Percentiles rank a stretch among this genome's conserved stretches.
Conservation (phyloP, 768 basidiomycete genomes). For the Pisolithus albus region DNA sequence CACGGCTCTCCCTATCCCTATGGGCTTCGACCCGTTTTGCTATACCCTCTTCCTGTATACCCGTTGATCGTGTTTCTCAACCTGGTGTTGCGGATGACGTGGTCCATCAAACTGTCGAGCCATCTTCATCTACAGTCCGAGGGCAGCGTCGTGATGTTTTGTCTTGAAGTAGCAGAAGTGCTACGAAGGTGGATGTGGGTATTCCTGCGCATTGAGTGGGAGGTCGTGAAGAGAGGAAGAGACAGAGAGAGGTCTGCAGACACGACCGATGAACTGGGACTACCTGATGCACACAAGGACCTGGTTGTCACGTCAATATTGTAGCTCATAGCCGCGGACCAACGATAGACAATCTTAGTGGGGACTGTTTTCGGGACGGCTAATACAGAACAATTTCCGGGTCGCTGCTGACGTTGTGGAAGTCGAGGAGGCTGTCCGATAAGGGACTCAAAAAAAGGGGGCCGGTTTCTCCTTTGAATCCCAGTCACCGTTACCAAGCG, state of each 20-base stretch:
- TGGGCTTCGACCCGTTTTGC: conserved; percentile 68
- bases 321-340: neutral
- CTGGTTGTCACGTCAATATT: neutral
- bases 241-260: conserved; percentile 3
- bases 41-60: conserved; percentile 79
- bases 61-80: conserved; percentile 78
- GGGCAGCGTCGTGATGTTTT: conserved; percentile 77
- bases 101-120: conserved; percentile 85
- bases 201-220: conserved; percentile 96
- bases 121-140: conserved; percentile 78
- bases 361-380: conserved; percentile 2
- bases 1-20: conserved; percentile 40
- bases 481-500: neutral
- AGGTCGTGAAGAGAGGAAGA: conserved; percentile 58
- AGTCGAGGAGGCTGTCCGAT: too few relatives aligned
- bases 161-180: conserved; percentile 86
- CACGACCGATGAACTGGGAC: conserved; percentile 9
- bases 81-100: conserved; percentile 83
- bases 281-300: conserved; percentile 10
- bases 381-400: neutral
- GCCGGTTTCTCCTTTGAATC: neutral
- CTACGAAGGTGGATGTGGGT: conserved; percentile 97
- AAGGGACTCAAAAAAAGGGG: too few relatives aligned
- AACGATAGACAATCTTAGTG: conserved; percentile 3
- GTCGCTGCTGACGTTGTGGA: too few relatives aligned